phyloP scores from a whole-genome alignment of 345 rosid genomes.

The Eucalyptus pumila region DNA sequence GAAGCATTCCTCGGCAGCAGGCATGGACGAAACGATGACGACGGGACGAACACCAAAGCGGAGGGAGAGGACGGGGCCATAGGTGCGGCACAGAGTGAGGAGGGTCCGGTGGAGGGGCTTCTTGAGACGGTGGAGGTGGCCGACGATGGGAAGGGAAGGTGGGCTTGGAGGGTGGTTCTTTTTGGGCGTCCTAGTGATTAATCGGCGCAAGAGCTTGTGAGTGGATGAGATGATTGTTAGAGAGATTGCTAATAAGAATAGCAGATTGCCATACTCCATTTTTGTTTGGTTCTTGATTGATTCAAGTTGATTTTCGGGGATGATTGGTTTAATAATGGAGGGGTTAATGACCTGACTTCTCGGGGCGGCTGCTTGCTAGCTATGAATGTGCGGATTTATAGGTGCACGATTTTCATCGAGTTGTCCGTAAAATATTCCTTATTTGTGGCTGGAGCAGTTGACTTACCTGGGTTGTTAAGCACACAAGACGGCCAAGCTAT shows the following conservation, averaged over 20 bases:
- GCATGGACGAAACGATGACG: slow-evolving; percentile 19
- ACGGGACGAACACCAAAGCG: slow-evolving; percentile 13
- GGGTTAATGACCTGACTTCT: background rate
- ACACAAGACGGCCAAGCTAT: background rate
- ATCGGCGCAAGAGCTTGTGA: background rate
- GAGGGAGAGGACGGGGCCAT: slow-evolving; percentile 27
- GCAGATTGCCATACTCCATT: background rate
- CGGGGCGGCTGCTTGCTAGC: background rate
- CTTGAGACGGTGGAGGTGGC: slow-evolving; percentile 40
- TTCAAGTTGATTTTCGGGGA: background rate
- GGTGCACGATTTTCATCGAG: background rate
- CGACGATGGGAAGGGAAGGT: slow-evolving; percentile 28
- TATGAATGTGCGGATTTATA: background rate
- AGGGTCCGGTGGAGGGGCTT: slow-evolving; percentile 22
- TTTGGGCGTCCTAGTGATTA: background rate
- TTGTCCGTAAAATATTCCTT: background rate
- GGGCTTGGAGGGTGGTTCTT: slow-evolving; percentile 40
- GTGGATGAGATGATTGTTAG: background rate
- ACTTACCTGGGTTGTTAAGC: background rate
- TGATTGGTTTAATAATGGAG: background rate
- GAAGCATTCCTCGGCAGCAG: slow-evolving; percentile 34
- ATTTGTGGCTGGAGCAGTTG: background rate
- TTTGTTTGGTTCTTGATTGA: background rate
- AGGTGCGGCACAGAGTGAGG: slow-evolving; percentile 10
- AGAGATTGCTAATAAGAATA: background rate